A percentile compares a stretch with the other conserved stretches of the same genome.
Evolutionary conservation across 306 rosid genomes (phyloP).

Genomic region (Begonia fuchsioides): DNA sequence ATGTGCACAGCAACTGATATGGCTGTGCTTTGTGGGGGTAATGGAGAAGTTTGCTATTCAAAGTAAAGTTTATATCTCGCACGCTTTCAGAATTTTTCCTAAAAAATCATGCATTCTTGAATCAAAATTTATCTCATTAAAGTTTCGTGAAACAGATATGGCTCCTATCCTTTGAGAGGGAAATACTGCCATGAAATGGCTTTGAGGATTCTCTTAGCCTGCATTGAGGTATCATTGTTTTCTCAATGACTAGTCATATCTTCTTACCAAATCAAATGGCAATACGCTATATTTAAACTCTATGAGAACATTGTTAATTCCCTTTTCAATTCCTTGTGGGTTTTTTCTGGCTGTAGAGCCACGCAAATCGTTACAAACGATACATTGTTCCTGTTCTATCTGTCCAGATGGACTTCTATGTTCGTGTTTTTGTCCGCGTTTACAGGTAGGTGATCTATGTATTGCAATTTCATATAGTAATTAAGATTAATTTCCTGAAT

Average conservation of each 20-base stretch:
- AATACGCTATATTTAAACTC: background rate
- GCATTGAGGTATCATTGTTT: constrained; percentile 63
- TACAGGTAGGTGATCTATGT: constrained; percentile 44
- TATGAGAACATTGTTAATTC: background rate
- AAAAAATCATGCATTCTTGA: background rate
- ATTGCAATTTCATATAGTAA: constrained; percentile 3
- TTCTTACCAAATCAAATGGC: no score
- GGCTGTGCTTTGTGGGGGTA: constrained; percentile 96
- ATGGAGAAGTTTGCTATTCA: constrained; percentile 98
- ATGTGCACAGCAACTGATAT: constrained; percentile 99
- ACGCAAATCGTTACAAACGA: constrained; percentile 94
- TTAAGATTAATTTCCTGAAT: background rate
- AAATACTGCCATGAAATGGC: constrained; percentile 99
- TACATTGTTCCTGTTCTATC: constrained; percentile 93
- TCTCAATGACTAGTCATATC: background rate
- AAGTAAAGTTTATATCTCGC: constrained; percentile 43
- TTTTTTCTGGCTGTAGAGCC: constrained; percentile 60
- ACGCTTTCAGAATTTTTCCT: background rate
- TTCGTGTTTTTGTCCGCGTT: constrained; percentile 84
- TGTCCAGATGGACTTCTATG: constrained; percentile 84
- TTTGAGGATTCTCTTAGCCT: constrained; percentile 82
- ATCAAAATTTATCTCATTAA: constrained; percentile 4
- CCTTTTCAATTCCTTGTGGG: background rate
- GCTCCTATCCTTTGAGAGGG: constrained; percentile 87
- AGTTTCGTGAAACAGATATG: constrained; percentile 48